Base-by-base conservation (phyloP, 495 filamentous ascomycete species). In the Pyrenopolyporus hunteri region DNA sequence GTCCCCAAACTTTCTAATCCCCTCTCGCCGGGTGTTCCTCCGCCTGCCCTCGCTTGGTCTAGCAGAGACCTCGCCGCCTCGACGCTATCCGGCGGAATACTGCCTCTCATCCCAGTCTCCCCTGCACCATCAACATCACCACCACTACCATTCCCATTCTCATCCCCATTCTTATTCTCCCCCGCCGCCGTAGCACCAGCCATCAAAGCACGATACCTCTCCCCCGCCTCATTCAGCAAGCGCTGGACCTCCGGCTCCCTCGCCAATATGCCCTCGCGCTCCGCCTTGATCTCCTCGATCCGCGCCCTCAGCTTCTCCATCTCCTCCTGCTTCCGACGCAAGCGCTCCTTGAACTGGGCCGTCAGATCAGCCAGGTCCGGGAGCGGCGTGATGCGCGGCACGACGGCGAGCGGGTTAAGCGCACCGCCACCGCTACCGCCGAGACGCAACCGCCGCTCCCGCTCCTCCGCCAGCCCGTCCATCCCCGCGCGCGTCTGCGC, bases 401-500 rank as follows among this genome's bases (percentile, higher is more conserved):
- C 78, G 13, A 59, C 55, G 11, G 54, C 60, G 29, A 51, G 9
- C 57, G 63, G 40, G 42, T 57, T 20, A 32, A 52, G n/a, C n/a
- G n/a, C n/a, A n/a, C 8, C 49, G 59, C 32, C 2, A 26, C 68
- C 55, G 26, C 59, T 39, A 14, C n/a, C n/a, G 51, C 62, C 26
- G 42, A 64, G 11, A 45, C 19, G 37, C 13, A n/a, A 4, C 9
- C 70, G 22, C 76, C 73, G 36, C 59, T 53, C 65, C 14, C 68
- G 68, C 48, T 69, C 66, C 33, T 65, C 68, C 8, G 68, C 65
- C 47, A 87, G 71, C n/a, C 84, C 82, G 55, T 88, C 89, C 83
- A 89, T 89, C 2, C 89, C 92, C 7, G 89, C 89, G 29, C 86
- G 82, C 28, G 91, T 91, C 74, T 98, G 94, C 14, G 90, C 87